A percentile compares a stretch with the other conserved stretches of the same genome.
These are phyloP conservation scores for Venustampulla echinocandica DNA, from an alignment of 495 filamentous ascomycete species.

Conservation along the genomic window DNA sequence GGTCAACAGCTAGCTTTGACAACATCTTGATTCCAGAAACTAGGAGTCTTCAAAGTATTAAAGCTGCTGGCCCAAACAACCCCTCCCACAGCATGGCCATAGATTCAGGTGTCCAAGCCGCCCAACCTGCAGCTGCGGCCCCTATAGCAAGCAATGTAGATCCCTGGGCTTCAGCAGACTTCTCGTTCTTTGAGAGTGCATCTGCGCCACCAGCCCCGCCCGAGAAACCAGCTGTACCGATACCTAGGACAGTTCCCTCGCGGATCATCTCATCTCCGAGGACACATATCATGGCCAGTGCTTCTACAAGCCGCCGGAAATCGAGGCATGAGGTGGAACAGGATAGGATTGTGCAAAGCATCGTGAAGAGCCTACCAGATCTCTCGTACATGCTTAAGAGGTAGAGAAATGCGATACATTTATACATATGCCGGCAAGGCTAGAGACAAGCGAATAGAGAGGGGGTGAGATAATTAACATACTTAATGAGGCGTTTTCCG, in stretches of 20 bases:
- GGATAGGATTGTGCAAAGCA: slow-evolving; percentile 27
- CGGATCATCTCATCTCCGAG: slow-evolving; percentile 16
- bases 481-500: no score
- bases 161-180: slow-evolving; percentile 30
- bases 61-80: no score
- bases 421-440: no score
- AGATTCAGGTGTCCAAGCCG: no score
- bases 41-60: neutral
- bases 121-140: neutral
- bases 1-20: neutral
- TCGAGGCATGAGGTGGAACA: slow-evolving; percentile 22
- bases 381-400: slow-evolving; percentile 45
- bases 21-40: neutral
- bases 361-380: slow-evolving; percentile 39
- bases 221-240: neutral
- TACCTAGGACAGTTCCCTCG: slow-evolving; percentile 6
- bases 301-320: slow-evolving; percentile 9
- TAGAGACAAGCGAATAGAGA: no score
- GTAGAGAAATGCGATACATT: no score
- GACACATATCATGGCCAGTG: neutral
- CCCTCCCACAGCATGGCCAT: no score
- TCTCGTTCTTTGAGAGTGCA: slow-evolving; percentile 31
- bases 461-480: no score
- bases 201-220: neutral
- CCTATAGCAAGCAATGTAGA: slow-evolving; percentile 11